Percentiles rank a stretch among this genome's conserved stretches.
Evolutionary conservation across 2,329 filamentous ascomycete genomes (phyloP).

Genomic region (Coleophoma cylindrospora): DNA sequence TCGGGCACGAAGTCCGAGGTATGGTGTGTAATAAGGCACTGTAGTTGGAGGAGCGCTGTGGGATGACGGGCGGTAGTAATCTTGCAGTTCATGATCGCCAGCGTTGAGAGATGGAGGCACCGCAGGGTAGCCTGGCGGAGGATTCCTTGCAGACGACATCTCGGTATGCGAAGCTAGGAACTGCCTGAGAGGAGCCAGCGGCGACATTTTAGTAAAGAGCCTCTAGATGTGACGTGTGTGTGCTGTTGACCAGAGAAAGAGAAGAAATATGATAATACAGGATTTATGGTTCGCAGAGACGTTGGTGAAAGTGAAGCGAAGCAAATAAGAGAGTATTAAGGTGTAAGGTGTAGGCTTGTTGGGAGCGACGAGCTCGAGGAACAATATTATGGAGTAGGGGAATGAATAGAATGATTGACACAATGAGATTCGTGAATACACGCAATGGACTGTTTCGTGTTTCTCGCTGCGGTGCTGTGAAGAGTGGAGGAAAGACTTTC

Average conservation of each 20-base stretch:
- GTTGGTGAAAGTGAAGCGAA: no score
- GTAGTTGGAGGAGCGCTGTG: slow-evolving; percentile 40
- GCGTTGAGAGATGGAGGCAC: slow-evolving; percentile 29
- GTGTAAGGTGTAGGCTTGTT: neutral
- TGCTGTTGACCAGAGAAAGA: neutral
- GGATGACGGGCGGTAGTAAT: slow-evolving; percentile 11
- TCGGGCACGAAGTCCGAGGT: slow-evolving; percentile 82
- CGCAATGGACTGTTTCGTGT: slow-evolving; percentile 1
- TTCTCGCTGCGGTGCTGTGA: neutral
- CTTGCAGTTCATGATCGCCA: slow-evolving; percentile 23
- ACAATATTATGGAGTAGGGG: neutral
- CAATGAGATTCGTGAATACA: slow-evolving; percentile 1
- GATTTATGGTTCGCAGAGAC: no score
- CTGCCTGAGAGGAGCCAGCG: slow-evolving; percentile 24
- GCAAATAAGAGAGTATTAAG: neutral
- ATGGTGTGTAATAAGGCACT: slow-evolving; percentile 74
- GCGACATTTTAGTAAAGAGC: slow-evolving; percentile 24
- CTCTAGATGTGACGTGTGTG: slow-evolving; percentile 4
- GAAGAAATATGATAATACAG: neutral
- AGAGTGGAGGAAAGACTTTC: no score
- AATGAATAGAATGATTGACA: no score
- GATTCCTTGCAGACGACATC: slow-evolving; percentile 25
- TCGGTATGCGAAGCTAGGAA: slow-evolving; percentile 24
- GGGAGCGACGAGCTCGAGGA: neutral
- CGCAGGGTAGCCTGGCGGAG: slow-evolving; percentile 23